Evolutionary conservation across 2,329 filamentous ascomycete genomes (phyloP), one percentile per base, ranked within the genome.

Genomic region (Aspergillus amoenus): DNA sequence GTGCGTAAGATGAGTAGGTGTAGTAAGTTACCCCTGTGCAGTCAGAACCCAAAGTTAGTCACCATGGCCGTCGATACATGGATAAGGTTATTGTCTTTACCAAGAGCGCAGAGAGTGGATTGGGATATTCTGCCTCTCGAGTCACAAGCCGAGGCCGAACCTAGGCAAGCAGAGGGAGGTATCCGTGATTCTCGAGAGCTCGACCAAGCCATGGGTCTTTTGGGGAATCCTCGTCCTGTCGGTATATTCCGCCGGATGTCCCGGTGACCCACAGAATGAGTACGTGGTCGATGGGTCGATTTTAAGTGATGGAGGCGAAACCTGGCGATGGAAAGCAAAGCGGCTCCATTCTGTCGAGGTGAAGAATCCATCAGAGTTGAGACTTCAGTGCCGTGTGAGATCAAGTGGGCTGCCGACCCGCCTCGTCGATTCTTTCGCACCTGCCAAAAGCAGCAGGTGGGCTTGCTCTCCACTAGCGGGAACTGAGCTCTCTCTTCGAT

Each of bases 371-470:
- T 39, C n/a, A 30, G 17, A 42, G 40, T 17, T 41, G 15, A 37
- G 39, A 18, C 39, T 21, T 15, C 3, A 47, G n/a, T 47, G 7
- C 30, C 17, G n/a, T 37, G 30, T 32, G 18, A n/a, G 47, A 22
- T 50, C 21, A 50, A 2, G 48, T 51, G 37, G 48, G 48, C 18
- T 18, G 34, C n/a, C 12, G 46, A 40, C 46, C 46, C 46, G 46
- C 46, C 15, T 45, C 42, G 24, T 22, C 27, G 5, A 22, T 13
- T 17, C 30, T 40, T 45, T 42, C 22, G 53, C 56, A 61, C 59
- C 59, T 61, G 49, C 59, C 54, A 50, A 44, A 55, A 57, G 39
- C 15, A 54, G 59, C 55, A 61, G 56, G 52, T 56, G 56, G 56
- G 52, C 39, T 18, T 30, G 9, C 17, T 24, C 37, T 13, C 21